Conservation (phyloP, 495 filamentous ascomycete species). For the Hypoxylon trugodes region DNA sequence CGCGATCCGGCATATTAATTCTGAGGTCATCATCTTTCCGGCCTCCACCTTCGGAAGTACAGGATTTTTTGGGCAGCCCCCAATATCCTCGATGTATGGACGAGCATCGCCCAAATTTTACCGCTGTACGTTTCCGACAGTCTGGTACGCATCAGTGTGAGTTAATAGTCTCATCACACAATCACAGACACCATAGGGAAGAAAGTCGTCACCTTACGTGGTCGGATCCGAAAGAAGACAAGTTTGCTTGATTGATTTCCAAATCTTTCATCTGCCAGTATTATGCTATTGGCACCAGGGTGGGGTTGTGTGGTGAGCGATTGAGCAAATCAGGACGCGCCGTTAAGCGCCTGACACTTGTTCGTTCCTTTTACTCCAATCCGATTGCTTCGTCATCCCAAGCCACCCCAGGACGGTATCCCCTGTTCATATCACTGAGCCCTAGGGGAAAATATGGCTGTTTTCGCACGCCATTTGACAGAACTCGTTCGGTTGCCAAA, state of each 20-base stretch:
- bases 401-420: conserved; percentile 26
- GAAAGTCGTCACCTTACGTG: conserved; percentile 5
- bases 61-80: not conserved
- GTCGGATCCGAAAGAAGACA: conserved; percentile 8
- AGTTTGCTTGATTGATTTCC: not conserved
- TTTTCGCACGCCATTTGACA: conserved; percentile 22
- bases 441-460: conserved; percentile 17
- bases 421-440: conserved; percentile 14
- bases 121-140: conserved; percentile 17
- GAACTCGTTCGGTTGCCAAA: not conserved
- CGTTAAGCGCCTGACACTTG: conserved; percentile 29
- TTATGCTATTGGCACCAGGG: conserved; percentile 3
- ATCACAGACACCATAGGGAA: conserved; percentile 22
- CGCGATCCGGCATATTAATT: conserved; percentile 10
- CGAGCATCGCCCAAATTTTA: conserved; percentile 8
- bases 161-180: conserved; percentile 36
- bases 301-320: conserved; percentile 8
- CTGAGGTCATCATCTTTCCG: not conserved
- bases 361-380: conserved; percentile 24
- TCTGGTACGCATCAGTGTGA: conserved; percentile 18
- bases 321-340: conserved; percentile 26
- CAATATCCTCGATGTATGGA: not conserved
- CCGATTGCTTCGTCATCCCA: conserved; percentile 17
- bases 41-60: not conserved
- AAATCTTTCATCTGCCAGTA: conserved; percentile 1